Conservation (phyloP, 2,329 filamentous ascomycete species). For the Stagonosporopsis vannaccii region DNA sequence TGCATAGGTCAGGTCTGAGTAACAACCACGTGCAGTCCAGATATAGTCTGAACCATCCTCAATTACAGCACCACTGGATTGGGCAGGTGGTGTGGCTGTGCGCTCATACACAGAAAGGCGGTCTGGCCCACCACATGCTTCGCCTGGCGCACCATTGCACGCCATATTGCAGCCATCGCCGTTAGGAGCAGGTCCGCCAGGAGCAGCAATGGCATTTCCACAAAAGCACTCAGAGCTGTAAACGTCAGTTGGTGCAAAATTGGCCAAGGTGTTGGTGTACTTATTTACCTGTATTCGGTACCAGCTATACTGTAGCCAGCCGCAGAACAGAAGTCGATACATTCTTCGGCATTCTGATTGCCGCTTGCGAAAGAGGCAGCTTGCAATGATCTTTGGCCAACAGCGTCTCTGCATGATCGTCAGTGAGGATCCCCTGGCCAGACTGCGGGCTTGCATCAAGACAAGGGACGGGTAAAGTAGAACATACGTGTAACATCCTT, state of each 20-base stretch:
- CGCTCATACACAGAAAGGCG: constrained; percentile 27
- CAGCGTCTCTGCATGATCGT: constrained; percentile 18
- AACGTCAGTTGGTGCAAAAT: background rate
- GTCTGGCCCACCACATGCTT: constrained; percentile 36
- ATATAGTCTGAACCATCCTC: constrained; percentile 1
- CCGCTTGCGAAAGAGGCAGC: constrained; percentile 17
- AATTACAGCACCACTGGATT: background rate
- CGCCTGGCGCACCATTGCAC: constrained; percentile 32
- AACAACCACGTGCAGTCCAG: constrained; percentile 19
- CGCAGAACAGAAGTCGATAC: constrained; percentile 36
- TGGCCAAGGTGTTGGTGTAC: background rate
- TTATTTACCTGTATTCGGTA: constrained; percentile 43
- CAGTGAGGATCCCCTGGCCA: background rate
- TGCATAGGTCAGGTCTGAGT: constrained; percentile 13
- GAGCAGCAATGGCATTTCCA: constrained; percentile 29
- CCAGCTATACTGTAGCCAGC: constrained; percentile 42
- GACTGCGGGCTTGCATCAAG: background rate
- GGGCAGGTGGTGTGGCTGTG: constrained; percentile 1
- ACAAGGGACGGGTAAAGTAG: background rate
- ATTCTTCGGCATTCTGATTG: constrained; percentile 38
- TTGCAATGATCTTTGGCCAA: constrained; percentile 24
- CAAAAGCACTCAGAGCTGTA: constrained; percentile 31
- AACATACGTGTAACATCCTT: constrained; percentile 40
- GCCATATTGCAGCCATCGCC: constrained; percentile 33
- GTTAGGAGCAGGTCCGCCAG: constrained; percentile 20